Percentiles rank a stretch among this genome's conserved stretches.
Conservation (phyloP, 805 yeast species). For the Saccharomycopsis sp. region DNA sequence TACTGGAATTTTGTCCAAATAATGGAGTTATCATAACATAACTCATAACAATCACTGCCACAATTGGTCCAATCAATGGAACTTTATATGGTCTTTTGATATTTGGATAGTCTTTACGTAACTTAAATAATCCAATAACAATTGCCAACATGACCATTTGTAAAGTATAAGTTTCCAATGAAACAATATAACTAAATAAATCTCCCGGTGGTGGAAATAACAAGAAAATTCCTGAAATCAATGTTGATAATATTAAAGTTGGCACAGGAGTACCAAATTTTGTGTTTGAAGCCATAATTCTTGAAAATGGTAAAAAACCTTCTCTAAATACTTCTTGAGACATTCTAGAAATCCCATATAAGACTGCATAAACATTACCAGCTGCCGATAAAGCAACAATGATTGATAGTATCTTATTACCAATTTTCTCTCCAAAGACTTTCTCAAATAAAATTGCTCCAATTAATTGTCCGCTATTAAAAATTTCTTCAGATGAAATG, state of each 20-base stretch:
- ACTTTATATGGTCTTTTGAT: slow-evolving; percentile 16
- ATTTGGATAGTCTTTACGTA: slow-evolving; percentile 16
- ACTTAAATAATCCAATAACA: slow-evolving; percentile 15
- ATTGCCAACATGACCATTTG: slow-evolving; percentile 14
- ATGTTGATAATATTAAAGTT: slow-evolving; percentile 29
- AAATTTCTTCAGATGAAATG: slow-evolving; percentile 42
- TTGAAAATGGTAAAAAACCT: slow-evolving; percentile 47
- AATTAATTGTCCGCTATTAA: slow-evolving; percentile 43
- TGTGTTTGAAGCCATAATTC: slow-evolving; percentile 42
- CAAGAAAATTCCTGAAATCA: slow-evolving; percentile 21
- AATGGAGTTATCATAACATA: slow-evolving; percentile 16
- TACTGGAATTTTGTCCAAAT: slow-evolving; percentile 1
- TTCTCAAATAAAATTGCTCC: slow-evolving; percentile 50
- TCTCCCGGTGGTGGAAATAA: slow-evolving; percentile 18
- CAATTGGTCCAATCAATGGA: slow-evolving; percentile 13
- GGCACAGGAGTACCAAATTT: slow-evolving; percentile 42
- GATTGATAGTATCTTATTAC: slow-evolving; percentile 43
- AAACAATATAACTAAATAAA: slow-evolving; percentile 17
- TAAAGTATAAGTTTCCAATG: slow-evolving; percentile 15
- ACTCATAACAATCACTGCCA: slow-evolving; percentile 6
- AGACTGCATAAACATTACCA: slow-evolving; percentile 52
- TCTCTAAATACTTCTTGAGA: slow-evolving; percentile 58
- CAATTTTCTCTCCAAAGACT: slow-evolving; percentile 41
- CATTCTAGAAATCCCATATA: slow-evolving; percentile 49
- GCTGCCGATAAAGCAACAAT: slow-evolving; percentile 52